phyloP scores from a whole-genome alignment of 805 yeast species.

The Barnettozyma californica region DNA sequence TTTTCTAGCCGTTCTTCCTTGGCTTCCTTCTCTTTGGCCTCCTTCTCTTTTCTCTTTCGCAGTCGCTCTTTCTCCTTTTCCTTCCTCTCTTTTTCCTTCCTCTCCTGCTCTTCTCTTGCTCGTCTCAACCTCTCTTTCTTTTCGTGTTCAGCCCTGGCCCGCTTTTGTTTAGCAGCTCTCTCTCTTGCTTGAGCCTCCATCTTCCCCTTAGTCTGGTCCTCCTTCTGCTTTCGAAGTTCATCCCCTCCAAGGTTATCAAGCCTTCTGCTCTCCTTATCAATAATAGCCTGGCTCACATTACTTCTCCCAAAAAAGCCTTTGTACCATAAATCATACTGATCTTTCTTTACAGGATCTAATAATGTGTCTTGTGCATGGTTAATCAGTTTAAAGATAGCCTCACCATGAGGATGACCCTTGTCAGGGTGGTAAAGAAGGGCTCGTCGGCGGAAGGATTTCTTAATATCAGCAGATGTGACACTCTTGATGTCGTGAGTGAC shows the following conservation, averaged over 20 bases:
- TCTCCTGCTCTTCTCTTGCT: constrained; percentile 7
- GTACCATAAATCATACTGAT: constrained; percentile 18
- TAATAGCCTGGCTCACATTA: constrained; percentile 1
- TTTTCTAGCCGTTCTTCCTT: not conserved
- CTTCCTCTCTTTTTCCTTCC: not conserved
- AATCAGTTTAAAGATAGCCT: constrained; percentile 15
- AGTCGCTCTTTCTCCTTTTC: not conserved
- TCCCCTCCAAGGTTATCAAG: not conserved
- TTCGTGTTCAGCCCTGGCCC: not conserved
- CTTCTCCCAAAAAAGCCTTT: constrained; percentile 7
- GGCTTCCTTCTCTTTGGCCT: not conserved
- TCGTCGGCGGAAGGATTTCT: constrained; percentile 67
- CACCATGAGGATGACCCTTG: constrained; percentile 41
- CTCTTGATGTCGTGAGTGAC: not conserved
- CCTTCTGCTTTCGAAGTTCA: not conserved
- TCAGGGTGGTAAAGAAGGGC: constrained; percentile 77
- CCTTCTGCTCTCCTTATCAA: not conserved
- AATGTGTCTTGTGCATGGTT: constrained; percentile 15
- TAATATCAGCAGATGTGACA: constrained; percentile 36
- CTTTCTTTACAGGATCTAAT: constrained; percentile 1
- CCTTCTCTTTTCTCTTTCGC: not conserved
- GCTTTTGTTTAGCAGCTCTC: constrained; percentile 1
- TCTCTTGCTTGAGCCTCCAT: constrained; percentile 2
- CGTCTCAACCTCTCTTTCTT: constrained; percentile 5
- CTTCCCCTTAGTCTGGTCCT: constrained; percentile 3